Conservation (phyloP, 2,329 filamentous ascomycete species). For the Alternaria brassicae region DNA sequence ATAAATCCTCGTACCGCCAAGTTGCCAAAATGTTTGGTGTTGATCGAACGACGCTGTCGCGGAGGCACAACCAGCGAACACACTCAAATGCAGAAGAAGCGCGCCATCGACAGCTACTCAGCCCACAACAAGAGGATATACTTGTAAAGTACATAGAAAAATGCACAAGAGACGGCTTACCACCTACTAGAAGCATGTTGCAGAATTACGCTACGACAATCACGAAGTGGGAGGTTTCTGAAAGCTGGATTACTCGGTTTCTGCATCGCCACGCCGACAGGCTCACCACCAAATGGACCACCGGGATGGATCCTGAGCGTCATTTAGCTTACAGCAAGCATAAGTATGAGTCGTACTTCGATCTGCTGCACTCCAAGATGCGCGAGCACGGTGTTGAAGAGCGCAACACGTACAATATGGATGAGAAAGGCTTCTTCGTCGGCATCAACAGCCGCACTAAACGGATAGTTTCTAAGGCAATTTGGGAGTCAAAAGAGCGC, state of each 20-base stretch:
- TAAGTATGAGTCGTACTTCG: constrained; percentile 13
- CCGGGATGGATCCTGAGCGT: constrained; percentile 3
- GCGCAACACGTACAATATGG: constrained; percentile 20
- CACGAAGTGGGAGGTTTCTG: constrained; percentile 4
- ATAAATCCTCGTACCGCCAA: too few relatives aligned
- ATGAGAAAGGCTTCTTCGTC: constrained; percentile 15
- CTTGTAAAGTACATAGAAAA: background rate
- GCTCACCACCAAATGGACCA: constrained; percentile 7
- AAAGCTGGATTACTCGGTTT: constrained; percentile 20
- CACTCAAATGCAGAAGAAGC: too few relatives aligned
- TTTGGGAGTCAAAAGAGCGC: background rate
- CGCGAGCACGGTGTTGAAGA: constrained; percentile 9
- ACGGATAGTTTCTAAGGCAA: constrained; percentile 5
- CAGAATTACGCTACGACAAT: too few relatives aligned
- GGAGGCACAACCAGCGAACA: too few relatives aligned
- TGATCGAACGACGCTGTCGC: too few relatives aligned
- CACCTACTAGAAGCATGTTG: too few relatives aligned
- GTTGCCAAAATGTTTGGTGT: too few relatives aligned
- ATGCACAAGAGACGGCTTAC: background rate
- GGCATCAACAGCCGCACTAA: constrained; percentile 8
- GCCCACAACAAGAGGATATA: background rate
- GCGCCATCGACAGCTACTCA: too few relatives aligned
- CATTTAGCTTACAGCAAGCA: constrained; percentile 4
- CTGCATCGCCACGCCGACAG: constrained; percentile 3
- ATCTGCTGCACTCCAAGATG: constrained; percentile 14